Base-by-base conservation (phyloP, 257 asterid species). In the Striga asiatica region DNA sequence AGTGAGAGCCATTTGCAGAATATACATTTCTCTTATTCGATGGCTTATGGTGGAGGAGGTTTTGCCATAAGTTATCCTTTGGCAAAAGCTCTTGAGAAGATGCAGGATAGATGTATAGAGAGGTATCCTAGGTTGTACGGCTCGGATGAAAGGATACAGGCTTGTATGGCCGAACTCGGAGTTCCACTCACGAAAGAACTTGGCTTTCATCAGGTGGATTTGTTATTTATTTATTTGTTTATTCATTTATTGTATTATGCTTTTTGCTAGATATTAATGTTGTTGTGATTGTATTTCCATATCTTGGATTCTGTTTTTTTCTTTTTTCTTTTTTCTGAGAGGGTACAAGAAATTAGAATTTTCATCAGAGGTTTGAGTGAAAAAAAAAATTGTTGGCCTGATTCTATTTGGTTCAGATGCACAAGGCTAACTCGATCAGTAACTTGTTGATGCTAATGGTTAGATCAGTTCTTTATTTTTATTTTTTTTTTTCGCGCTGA, bases 101-200 rank as follows among this genome's bases (percentile, higher is more conserved):
- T 88, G 82, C 97, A 88, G 74, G 97, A 88, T 70, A 25, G 68
- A 13, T 88, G 97, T 45, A 88, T 88, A 13, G 86, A 76, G 78
- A 80, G 93, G 72, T 88, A 84, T 47, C 91, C 97, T 8, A 78
- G 82, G 4, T 60, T 88, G 68, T 88, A 88, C 45, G 95, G 97
- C 42, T 84, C 95, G 6, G 97, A 88, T 60, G 97, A 88, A 58
- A 56, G 97, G 60, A 80, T 88, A 79, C 97, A 88, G 53, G 95
- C 97, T 50, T 88, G 97, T 84, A 84, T 84, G 97, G 83, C 97
- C 12, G 97, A 88, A 68, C 85, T 88, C 52, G 97, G 97, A 14
- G 91, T 84, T 42, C 97, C 97, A 34, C 91, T 88, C 66, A 88
- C 95, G 53, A 88, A 78, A 76, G 91, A 88, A 80, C 76, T 70